Evolutionary conservation across 805 yeast genomes (phyloP).

Genomic region (Kurtzmaniella fragi): DNA sequence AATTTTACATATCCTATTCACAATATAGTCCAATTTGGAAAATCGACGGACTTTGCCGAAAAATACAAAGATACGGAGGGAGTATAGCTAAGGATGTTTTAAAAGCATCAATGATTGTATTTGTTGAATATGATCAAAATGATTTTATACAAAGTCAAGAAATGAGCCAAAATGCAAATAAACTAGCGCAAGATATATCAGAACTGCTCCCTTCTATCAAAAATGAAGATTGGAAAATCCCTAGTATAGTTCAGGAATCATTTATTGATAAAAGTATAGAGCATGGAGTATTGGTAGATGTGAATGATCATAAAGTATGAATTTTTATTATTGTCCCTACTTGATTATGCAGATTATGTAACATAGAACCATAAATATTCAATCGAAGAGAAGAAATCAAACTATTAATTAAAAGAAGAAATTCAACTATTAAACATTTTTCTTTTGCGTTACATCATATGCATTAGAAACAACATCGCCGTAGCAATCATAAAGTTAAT

Average conservation of each 20-base stretch:
- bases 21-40: conserved; percentile 2
- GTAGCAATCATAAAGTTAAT: too few species aligned
- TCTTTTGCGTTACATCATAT: too few species aligned
- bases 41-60: conserved; percentile 13
- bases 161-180: conserved; percentile 6
- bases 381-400: too few species aligned
- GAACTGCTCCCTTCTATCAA: conserved; percentile 6
- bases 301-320: conserved; percentile 20
- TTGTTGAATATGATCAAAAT: conserved; percentile 2
- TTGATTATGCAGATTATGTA: too few species aligned
- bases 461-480: too few species aligned
- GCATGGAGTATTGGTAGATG: conserved; percentile 20
- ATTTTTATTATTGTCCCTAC: too few species aligned
- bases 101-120: conserved; percentile 36
- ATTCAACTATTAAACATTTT: too few species aligned
- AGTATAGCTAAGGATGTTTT: conserved; percentile 15
- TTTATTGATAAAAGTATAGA: conserved; percentile 29
- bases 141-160: conserved; percentile 5
- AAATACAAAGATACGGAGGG: conserved; percentile 44
- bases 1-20: conserved; percentile 23
- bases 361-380: too few species aligned
- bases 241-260: conserved; percentile 28
- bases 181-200: conserved; percentile 12
- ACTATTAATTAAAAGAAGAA: too few species aligned
- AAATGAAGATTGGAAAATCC: conserved; percentile 15